Percentiles rank a stretch among this genome's conserved stretches.
Conservation (phyloP, 345 rosid genomes). For the Reutealis trisperma region DNA sequence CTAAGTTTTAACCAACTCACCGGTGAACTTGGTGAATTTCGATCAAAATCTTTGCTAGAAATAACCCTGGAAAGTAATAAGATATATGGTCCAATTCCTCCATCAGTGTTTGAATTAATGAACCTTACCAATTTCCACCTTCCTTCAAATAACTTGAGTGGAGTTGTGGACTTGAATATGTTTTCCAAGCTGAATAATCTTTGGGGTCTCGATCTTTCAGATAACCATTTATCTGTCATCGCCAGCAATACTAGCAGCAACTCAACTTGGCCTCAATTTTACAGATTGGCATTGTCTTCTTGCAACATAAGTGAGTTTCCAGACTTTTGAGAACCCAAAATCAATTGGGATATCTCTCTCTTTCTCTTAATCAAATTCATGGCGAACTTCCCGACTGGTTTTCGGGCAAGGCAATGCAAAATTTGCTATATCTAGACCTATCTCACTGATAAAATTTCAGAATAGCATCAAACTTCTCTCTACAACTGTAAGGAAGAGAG, state of each 20-base stretch:
- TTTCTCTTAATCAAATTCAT: conserved; percentile 23
- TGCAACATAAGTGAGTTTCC: conserved; percentile 30
- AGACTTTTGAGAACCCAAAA: not conserved
- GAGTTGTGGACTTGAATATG: conserved; percentile 15
- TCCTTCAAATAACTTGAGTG: conserved; percentile 27
- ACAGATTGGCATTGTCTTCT: not conserved
- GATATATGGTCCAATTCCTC: conserved; percentile 29
- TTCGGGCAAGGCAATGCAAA: not conserved
- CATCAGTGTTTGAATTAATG: conserved; percentile 17
- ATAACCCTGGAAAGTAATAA: conserved; percentile 8
- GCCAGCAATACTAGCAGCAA: not conserved
- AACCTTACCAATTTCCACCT: conserved; percentile 16
- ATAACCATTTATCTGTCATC: not conserved
- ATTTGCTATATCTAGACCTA: conserved; percentile 8
- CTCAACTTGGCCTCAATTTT: conserved; percentile 12
- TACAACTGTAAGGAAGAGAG: too few species aligned
- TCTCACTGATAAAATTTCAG: too few species aligned
- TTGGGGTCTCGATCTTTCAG: not conserved
- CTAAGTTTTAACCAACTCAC: conserved; percentile 10
- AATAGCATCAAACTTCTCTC: too few species aligned
- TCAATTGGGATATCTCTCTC: not conserved
- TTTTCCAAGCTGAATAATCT: conserved; percentile 26
- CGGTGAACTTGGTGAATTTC: conserved; percentile 7
- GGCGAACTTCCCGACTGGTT: conserved; percentile 23
- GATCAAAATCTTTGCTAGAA: not conserved